These are phyloP conservation scores for Clarireedia monteithiana DNA, from an alignment of 2,329 filamentous ascomycete species.

Conservation along the genomic window DNA sequence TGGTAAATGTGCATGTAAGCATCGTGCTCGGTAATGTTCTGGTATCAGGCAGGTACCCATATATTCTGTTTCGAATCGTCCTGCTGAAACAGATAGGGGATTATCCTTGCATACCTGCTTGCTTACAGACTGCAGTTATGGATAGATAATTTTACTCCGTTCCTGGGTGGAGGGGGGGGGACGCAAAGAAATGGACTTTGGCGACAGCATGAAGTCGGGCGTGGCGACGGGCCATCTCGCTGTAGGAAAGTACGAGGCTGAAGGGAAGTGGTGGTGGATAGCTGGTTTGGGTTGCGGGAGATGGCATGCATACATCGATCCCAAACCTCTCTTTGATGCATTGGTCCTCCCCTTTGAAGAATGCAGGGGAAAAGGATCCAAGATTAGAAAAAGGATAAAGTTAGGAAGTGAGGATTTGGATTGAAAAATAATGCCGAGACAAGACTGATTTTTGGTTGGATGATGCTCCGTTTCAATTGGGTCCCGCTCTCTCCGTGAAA, in stretches of 20 bases:
- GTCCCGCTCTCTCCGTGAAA: not conserved
- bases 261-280: not conserved
- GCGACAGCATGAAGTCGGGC: not conserved
- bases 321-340: not conserved
- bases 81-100: constrained; percentile 2
- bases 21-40: not conserved
- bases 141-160: not conserved
- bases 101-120: not conserved
- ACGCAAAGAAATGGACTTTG: not conserved
- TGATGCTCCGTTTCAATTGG: not conserved
- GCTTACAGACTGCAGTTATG: not conserved
- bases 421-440: not conserved
- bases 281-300: not conserved
- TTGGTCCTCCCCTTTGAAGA: constrained; percentile 1
- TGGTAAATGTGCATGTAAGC: constrained; percentile 2
- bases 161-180: not conserved
- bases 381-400: constrained; percentile 3
- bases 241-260: constrained; percentile 4
- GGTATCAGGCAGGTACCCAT: constrained; percentile 7
- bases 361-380: constrained; percentile 3
- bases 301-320: constrained; percentile 9
- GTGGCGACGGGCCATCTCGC: not conserved
- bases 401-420: not conserved
- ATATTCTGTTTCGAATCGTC: constrained; percentile 6
- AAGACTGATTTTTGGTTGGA: not conserved